Evolutionary conservation across 441 rosid species (phyloP), one percentile per base, ranked within the genome.

Genomic region (Melastoma candidum): DNA sequence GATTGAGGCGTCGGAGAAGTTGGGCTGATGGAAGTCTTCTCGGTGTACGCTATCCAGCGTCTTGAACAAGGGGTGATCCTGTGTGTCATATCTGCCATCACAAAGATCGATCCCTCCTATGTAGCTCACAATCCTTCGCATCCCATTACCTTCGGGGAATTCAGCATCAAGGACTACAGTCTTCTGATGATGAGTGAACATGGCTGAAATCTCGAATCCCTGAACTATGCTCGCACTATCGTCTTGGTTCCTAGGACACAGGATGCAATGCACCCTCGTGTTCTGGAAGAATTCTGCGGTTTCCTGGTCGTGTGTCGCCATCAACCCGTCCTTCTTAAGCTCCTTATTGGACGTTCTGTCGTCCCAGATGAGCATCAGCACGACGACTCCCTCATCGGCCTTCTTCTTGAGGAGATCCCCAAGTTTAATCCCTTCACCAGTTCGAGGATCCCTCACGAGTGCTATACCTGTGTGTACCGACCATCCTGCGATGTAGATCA

Each of bases 21-120:
- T 80, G 0, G 90, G 90, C 61, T 80, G 83, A 53, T 80, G 81
- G 68, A 83, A 80, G 65, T 83, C 90, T 12, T 70, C 51, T 10
- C 26, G 27, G 63, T 78, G 81, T 44, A 67, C 57, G 11, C 59
- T 47, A 27, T 63, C 53, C 51, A 83, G 54, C 11, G 84, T 78
- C 62, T 12, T 24, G 52, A 83, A 83, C 45, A 83, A 24, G 24
- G 84, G 64, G 63, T 83, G 90, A 2, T 67, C 69, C 3, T 62
- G 73, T 1, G 72, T 66, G 51, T 83, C 90, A 8, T 76, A 83
- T 36, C 87, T 67, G 25, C 87, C 90, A 7, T 72, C 80, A 26
- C 90, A 83, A 29, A 83, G 75, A 74, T 83, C 90, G 27, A 83
- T 70, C 5, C 87, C 84, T 2, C 90, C 87, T 24, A 83, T 62